Base-by-base conservation (phyloP, 1,284 basidiomycete species). In the Jaminaea rosea region DNA sequence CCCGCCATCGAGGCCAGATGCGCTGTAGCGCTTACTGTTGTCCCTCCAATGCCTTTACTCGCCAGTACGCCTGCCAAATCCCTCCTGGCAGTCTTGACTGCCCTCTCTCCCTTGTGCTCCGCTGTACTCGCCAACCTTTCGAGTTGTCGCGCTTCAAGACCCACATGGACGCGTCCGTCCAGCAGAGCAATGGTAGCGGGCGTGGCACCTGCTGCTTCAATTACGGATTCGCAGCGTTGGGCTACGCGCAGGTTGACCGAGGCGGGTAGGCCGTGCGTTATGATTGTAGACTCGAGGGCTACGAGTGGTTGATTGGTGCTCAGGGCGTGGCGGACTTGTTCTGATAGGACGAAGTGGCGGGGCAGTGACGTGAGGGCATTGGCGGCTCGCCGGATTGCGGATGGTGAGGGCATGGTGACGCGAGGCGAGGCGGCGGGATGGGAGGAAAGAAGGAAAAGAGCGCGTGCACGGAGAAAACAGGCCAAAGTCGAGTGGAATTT, bases 111-210 rank as follows among this genome's bases (percentile, higher is more conserved):
- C 34, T 51, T 49, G 26, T 47, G 45, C 44, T 59, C 50, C 10
- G 50, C 51, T 7, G 26, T 72, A 26, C 65, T 74, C 1, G 88
- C 85, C 23, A 98, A 77, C 44, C 81, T 77, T 59, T 83, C 82
- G 2, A 97, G 78, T 64, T 96, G 82, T 2, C 74, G 54, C 2
- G 77, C 69, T 15, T 81, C 77, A 32, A 98, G 76, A 0, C 94
- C 94, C 57, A 98, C 82, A 74, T 91, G 88, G 56, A 94, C 80
- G 26, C 83, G 80, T 7, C 93, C 93, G 27, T 80, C 79, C 29
- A 97, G 78, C 36, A 99, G 75, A 3, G 86, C 93, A 55, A 97
- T 87, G 0, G 92, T 96, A 0, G 93, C 92, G 1, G 94, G 94
- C 13, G 86, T 79, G 8, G 84, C 84, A 3, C 86, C 86, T 29